Percentiles rank a stretch among this genome's conserved stretches.
Conservation (phyloP, 129 eudicot species). For the Oenanthe sinensis region DNA sequence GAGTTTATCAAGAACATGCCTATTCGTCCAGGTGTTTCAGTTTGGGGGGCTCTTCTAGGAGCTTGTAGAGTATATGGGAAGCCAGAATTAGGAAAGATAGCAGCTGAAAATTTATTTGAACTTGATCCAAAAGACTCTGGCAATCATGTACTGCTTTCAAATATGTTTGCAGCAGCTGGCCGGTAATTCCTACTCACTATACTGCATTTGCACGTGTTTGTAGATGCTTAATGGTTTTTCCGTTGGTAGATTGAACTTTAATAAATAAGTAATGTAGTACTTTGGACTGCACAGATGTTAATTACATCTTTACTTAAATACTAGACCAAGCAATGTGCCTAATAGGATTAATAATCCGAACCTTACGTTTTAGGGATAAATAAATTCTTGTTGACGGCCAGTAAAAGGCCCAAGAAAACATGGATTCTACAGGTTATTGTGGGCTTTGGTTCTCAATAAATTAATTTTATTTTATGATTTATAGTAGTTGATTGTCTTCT, state of each 20-base stretch:
- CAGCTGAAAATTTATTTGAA: slow-evolving; percentile 66
- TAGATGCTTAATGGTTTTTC: not conserved
- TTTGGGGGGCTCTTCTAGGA: slow-evolving; percentile 80
- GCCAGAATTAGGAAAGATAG: slow-evolving; percentile 62
- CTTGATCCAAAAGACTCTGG: slow-evolving; percentile 82
- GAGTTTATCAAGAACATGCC: slow-evolving; percentile 50
- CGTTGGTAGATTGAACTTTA: not conserved
- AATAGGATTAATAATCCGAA: not conserved
- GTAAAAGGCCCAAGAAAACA: not conserved
- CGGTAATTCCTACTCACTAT: slow-evolving; percentile 25
- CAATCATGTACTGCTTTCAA: slow-evolving; percentile 66
- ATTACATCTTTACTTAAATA: not conserved
- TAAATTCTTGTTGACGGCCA: not conserved
- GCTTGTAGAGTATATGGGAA: slow-evolving; percentile 66
- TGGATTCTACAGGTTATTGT: too few species aligned
- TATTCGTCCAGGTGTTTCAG: slow-evolving; percentile 46
- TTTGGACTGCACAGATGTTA: not conserved
- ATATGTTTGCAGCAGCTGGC: slow-evolving; percentile 81
- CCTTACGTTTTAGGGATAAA: not conserved
- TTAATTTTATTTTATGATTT: too few species aligned
- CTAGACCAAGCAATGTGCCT: not conserved
- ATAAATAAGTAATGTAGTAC: not conserved
- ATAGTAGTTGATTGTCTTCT: too few species aligned
- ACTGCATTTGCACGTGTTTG: not conserved
- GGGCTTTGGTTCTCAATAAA: too few species aligned